These are phyloP conservation scores for Neopestalotiopsis sp. DNA, from an alignment of 2,329 filamentous ascomycete genomes.

Conservation along the genomic window DNA sequence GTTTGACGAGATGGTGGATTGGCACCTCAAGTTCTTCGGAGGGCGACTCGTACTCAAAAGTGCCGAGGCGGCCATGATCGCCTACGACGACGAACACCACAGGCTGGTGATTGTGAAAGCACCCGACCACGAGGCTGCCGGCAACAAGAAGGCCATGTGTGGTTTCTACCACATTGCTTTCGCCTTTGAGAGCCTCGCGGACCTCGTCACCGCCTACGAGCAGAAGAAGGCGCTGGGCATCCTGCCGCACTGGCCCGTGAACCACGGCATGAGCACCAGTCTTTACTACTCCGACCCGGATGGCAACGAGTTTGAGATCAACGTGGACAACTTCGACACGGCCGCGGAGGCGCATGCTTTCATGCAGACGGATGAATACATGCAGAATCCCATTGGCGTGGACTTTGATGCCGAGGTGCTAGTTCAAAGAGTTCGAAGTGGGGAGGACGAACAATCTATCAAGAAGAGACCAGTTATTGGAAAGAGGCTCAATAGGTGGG, in stretches of 20 bases:
- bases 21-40: no score
- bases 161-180: conserved; percentile 50
- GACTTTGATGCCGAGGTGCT: conserved; percentile 51
- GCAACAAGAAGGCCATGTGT: conserved; percentile 14
- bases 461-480: conserved; percentile 33
- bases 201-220: conserved; percentile 41
- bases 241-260: conserved; percentile 46
- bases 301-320: conserved; percentile 51
- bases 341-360: conserved; percentile 42
- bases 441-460: conserved; percentile 30
- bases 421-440: conserved; percentile 30
- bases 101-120: conserved; percentile 45
- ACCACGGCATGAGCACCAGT: conserved; percentile 52
- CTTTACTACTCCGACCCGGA: conserved; percentile 56
- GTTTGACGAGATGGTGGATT: no score
- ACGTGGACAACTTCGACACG: conserved; percentile 48
- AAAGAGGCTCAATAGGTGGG: no score
- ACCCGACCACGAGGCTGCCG: conserved; percentile 29
- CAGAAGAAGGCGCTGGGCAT: conserved; percentile 42
- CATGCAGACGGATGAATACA: conserved; percentile 42
- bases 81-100: conserved; percentile 54
- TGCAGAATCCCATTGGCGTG: conserved; percentile 47
- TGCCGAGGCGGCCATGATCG: no score
- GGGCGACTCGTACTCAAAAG: no score
- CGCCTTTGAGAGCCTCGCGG: conserved; percentile 39